A percentile compares a stretch with the other conserved stretches of the same genome.
phyloP scores from a whole-genome alignment of 768 basidiomycete species.

The Boletellus ananas region DNA sequence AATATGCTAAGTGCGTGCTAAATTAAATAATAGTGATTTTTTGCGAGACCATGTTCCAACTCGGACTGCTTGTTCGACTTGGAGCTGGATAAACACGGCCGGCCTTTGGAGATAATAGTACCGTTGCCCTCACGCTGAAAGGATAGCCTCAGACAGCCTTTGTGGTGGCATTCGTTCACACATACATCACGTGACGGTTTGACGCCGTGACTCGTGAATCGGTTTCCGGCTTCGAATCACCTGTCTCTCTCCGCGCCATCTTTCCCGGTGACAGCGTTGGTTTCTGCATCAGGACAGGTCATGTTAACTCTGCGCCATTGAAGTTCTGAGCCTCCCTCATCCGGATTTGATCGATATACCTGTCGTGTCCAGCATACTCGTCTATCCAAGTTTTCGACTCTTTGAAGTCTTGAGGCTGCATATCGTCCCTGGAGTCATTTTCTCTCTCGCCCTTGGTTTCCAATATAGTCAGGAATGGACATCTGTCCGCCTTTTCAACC shows the following conservation, averaged over 20 bases:
- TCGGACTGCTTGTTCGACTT: neutral
- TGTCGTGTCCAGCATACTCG: neutral
- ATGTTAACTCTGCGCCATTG: too few relatives aligned
- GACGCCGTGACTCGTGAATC: too few relatives aligned
- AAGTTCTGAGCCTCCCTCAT: too few relatives aligned
- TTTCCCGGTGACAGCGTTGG: too few relatives aligned
- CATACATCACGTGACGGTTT: too few relatives aligned
- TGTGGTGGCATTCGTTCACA: neutral
- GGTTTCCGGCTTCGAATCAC: too few relatives aligned
- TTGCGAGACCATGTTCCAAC: neutral
- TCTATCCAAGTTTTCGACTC: neutral
- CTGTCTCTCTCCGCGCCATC: too few relatives aligned
- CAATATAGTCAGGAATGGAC: slow-evolving; percentile 26
- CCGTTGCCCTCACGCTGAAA: neutral
- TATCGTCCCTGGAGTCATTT: slow-evolving; percentile 25
- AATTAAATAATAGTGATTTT: slow-evolving; percentile 4
- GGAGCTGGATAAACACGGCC: neutral
- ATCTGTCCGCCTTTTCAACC: slow-evolving; percentile 27
- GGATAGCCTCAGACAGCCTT: neutral
- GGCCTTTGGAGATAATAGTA: too few relatives aligned
- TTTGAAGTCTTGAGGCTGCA: neutral
- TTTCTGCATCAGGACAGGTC: too few relatives aligned
- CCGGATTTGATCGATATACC: too few relatives aligned
- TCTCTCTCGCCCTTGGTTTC: slow-evolving; percentile 18
- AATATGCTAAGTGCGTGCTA: slow-evolving; percentile 19